Evolutionary conservation across 2,329 filamentous ascomycete species (phyloP).

Genomic region (Pseudocercospora macadamiae): DNA sequence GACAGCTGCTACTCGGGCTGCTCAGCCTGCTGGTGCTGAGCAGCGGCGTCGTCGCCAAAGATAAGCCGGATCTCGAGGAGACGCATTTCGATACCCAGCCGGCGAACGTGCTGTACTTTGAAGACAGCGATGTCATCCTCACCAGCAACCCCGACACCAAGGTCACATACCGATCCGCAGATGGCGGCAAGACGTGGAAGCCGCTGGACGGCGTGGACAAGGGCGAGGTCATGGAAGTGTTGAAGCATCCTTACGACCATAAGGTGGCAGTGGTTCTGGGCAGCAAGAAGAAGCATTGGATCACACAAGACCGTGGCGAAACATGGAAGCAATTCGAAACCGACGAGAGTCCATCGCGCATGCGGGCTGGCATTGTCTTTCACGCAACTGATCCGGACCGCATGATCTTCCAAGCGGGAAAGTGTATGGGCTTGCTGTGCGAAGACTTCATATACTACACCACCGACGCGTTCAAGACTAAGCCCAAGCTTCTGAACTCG

Average conservation of each 20-base stretch:
- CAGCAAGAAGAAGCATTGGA: conserved; percentile 69
- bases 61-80: conserved; percentile 63
- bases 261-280: conserved; percentile 81
- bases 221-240: conserved; percentile 64
- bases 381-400: conserved; percentile 82
- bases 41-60: conserved; percentile 31
- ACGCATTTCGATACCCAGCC: conserved; percentile 70
- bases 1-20: conserved; percentile 23
- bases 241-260: conserved; percentile 77
- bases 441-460: conserved; percentile 70
- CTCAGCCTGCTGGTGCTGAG: conserved; percentile 29
- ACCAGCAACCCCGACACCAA: conserved; percentile 68
- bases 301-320: conserved; percentile 80
- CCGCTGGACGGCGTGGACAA: conserved; percentile 65
- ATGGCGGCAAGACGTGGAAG: conserved; percentile 80
- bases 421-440: conserved; percentile 44
- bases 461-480: conserved; percentile 76
- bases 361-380: conserved; percentile 67
- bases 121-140: conserved; percentile 80
- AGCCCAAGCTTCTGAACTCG: conserved; percentile 65
- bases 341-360: conserved; percentile 59
- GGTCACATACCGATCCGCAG: conserved; percentile 74
- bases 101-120: conserved; percentile 80
- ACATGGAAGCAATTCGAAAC: conserved; percentile 77
- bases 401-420: conserved; percentile 72